phyloP scores from a whole-genome alignment of 2,329 filamentous ascomycete species.

The Fusarium sp. region DNA sequence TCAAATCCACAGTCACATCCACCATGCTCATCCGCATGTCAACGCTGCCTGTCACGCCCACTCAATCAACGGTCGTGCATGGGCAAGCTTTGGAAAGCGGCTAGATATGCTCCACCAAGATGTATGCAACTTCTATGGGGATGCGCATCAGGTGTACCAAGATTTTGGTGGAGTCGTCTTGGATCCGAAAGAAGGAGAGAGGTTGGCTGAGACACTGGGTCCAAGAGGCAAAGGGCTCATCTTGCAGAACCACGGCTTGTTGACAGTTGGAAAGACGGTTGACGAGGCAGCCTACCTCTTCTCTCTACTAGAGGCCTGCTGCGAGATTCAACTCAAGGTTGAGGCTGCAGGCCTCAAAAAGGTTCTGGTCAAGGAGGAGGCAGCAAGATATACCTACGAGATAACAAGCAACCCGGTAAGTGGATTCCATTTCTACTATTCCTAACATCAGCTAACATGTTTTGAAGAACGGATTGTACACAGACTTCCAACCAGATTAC shows the following conservation, averaged over 20 bases:
- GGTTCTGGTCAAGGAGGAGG: neutral
- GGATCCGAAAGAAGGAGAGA: neutral
- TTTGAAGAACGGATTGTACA: neutral
- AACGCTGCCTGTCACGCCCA: conserved; percentile 77
- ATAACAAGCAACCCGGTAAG: neutral
- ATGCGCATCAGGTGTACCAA: conserved; percentile 67
- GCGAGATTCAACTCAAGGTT: neutral
- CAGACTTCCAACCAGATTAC: neutral
- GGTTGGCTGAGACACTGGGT: conserved; percentile 66
- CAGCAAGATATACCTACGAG: neutral
- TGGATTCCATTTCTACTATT: neutral
- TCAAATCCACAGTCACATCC: neutral
- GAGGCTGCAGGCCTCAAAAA: neutral
- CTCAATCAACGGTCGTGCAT: conserved; percentile 74
- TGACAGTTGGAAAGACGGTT: conserved; percentile 78
- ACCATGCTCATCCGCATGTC: neutral
- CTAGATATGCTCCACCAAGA: conserved; percentile 80
- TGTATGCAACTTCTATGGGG: conserved; percentile 72
- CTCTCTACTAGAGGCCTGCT: conserved; percentile 53
- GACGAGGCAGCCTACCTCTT: conserved; percentile 80
- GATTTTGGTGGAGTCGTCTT: conserved; percentile 58
- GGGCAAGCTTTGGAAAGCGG: conserved; percentile 72
- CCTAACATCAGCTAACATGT: neutral
- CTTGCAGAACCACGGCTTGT: conserved; percentile 77
- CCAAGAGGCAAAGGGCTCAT: conserved; percentile 69